phyloP scores from a whole-genome alignment of 2,329 filamentous ascomycete species.

The Pestalotiopsis sp. region DNA sequence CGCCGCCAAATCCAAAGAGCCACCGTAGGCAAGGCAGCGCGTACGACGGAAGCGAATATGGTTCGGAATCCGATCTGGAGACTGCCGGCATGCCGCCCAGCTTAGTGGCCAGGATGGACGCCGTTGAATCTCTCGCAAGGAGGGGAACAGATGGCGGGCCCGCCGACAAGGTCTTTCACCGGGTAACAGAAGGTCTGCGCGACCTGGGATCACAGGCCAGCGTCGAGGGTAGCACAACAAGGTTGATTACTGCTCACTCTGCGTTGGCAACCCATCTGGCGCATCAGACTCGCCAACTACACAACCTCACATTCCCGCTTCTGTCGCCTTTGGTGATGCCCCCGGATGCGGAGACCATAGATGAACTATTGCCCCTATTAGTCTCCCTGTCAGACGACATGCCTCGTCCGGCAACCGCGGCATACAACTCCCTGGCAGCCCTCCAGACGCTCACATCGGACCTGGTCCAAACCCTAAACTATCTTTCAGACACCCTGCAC shows the following conservation, averaged over 20 bases:
- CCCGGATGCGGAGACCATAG: constrained; percentile 66
- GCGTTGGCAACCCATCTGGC: constrained; percentile 74
- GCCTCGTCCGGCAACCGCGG: constrained; percentile 64
- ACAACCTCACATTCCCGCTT: constrained; percentile 71
- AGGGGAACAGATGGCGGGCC: constrained; percentile 67
- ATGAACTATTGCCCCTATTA: constrained; percentile 70
- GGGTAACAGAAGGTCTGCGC: constrained; percentile 70
- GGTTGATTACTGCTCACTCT: constrained; percentile 75
- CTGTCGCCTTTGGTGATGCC: constrained; percentile 69
- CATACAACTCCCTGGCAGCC: constrained; percentile 67
- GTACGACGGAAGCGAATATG: constrained; percentile 77
- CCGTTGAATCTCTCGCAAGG: constrained; percentile 71
- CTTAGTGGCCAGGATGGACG: constrained; percentile 71
- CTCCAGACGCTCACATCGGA: constrained; percentile 74
- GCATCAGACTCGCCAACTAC: constrained; percentile 75
- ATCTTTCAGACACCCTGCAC: constrained; percentile 88
- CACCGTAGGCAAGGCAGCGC: constrained; percentile 59
- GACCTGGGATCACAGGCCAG: constrained; percentile 74
- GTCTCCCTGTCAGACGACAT: constrained; percentile 66
- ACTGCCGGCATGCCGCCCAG: constrained; percentile 68
- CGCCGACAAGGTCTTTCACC: constrained; percentile 67
- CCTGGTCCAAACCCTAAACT: constrained; percentile 78
- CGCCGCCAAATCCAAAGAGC: constrained; percentile 46
- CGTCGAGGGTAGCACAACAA: constrained; percentile 72
- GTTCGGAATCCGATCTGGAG: constrained; percentile 72